phyloP scores from a whole-genome alignment of 2,329 filamentous ascomycete genomes.

The Triangularia setosa region DNA sequence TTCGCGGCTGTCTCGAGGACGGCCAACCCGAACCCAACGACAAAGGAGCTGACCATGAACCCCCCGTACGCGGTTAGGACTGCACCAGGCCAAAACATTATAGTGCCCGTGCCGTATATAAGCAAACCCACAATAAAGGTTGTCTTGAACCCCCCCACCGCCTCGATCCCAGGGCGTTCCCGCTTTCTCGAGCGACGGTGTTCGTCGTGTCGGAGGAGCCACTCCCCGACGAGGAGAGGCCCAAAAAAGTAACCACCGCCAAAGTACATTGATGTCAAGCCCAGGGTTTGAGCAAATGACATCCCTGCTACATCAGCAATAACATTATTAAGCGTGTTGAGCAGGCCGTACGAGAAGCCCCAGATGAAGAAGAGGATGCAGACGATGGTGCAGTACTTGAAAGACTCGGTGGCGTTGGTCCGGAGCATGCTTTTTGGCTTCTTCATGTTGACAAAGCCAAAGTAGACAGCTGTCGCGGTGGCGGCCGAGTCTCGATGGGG shows the following conservation, averaged over 20 bases:
- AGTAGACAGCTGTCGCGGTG: slow-evolving; percentile 49
- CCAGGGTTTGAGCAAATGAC: slow-evolving; percentile 58
- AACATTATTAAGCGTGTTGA: slow-evolving; percentile 74
- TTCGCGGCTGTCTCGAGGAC: slow-evolving; percentile 80
- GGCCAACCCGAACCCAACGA: slow-evolving; percentile 72
- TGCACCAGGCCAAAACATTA: slow-evolving; percentile 82
- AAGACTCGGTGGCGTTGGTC: slow-evolving; percentile 58
- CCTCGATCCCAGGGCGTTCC: slow-evolving; percentile 31
- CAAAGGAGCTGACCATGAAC: slow-evolving; percentile 69
- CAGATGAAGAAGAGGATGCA: slow-evolving; percentile 82
- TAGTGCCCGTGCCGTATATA: slow-evolving; percentile 72
- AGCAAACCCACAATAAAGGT: slow-evolving; percentile 74
- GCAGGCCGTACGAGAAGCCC: slow-evolving; percentile 85
- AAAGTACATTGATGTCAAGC: slow-evolving; percentile 68
- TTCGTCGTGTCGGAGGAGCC: slow-evolving; percentile 65
- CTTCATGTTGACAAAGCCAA: slow-evolving; percentile 72
- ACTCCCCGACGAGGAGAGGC: slow-evolving; percentile 64
- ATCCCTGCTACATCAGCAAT: slow-evolving; percentile 62
- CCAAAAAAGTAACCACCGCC: slow-evolving; percentile 66
- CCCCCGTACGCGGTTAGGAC: slow-evolving; percentile 71
- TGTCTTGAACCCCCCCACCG: slow-evolving; percentile 66
- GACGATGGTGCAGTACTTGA: slow-evolving; percentile 70
- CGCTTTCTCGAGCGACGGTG: slow-evolving; percentile 44
- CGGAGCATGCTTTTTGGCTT: slow-evolving; percentile 67
- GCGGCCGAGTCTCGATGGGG: background rate